These are phyloP conservation scores for Glycine latifolia DNA, from an alignment of 306 rosid genomes.

Conservation along the genomic window DNA sequence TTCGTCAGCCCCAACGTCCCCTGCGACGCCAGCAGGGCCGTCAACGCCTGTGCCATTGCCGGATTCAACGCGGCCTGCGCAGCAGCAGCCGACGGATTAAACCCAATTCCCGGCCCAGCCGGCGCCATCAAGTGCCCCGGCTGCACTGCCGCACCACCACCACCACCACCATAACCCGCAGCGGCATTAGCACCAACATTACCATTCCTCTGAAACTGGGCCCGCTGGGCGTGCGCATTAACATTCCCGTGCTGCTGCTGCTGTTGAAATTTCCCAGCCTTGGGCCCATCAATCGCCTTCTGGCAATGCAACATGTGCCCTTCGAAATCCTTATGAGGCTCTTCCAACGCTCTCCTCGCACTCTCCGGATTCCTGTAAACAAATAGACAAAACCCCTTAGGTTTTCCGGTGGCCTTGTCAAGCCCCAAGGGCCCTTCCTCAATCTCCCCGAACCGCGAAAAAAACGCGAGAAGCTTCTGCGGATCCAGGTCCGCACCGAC, in stretches of 20 bases:
- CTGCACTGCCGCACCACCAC: slow-evolving; percentile 47
- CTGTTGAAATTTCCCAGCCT: slow-evolving; percentile 25
- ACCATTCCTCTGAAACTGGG: too few species aligned
- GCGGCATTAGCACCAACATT: too few species aligned
- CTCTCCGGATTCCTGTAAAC: slow-evolving; percentile 68
- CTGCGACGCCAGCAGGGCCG: slow-evolving; percentile 72
- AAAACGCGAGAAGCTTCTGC: slow-evolving; percentile 59
- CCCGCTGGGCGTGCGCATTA: too few species aligned
- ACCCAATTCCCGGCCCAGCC: slow-evolving; percentile 57
- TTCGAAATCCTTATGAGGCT: slow-evolving; percentile 77
- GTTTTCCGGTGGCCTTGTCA: slow-evolving; percentile 71
- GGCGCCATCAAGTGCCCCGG: slow-evolving; percentile 75
- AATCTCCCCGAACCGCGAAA: slow-evolving; percentile 69
- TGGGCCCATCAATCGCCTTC: slow-evolving; percentile 77
- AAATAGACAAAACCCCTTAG: slow-evolving; percentile 79
- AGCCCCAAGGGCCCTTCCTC: slow-evolving; percentile 85
- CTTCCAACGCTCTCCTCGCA: slow-evolving; percentile 69
- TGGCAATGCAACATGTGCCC: slow-evolving; percentile 83
- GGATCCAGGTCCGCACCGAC: slow-evolving; percentile 75
- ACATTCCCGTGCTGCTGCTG: too few species aligned
- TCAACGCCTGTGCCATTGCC: slow-evolving; percentile 73
- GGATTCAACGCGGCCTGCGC: slow-evolving; percentile 66
- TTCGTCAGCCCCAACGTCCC: slow-evolving; percentile 54
- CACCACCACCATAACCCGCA: slow-evolving; percentile 37
- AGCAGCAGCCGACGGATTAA: slow-evolving; percentile 54